Percentiles rank a stretch among this genome's conserved stretches.
Conservation (phyloP, 225 moss, liverwort and hornwort species). For the Sphagnum tenellum region DNA sequence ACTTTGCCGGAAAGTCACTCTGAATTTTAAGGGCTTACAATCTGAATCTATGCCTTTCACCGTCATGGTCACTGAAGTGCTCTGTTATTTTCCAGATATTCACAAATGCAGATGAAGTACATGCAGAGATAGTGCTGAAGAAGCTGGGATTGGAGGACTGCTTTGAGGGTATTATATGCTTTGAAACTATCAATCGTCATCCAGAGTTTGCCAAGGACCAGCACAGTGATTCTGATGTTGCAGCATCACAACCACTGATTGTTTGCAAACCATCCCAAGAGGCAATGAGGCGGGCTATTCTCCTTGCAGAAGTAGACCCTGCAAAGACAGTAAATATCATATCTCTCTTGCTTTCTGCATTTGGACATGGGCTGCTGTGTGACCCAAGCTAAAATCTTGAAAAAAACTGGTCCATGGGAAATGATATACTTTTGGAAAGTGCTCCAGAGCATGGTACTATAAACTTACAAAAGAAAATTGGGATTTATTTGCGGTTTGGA, state of each 20-base stretch:
- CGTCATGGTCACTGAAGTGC: no score
- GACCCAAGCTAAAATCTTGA: no score
- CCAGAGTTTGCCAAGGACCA: slow-evolving; percentile 23
- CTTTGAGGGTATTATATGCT: slow-evolving; percentile 40
- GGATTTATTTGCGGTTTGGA: no score
- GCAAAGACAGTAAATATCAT: slow-evolving; percentile 8
- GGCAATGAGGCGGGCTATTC: slow-evolving; percentile 40
- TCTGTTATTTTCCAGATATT: slow-evolving; percentile 12
- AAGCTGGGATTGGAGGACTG: slow-evolving; percentile 45
- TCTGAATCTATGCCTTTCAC: no score
- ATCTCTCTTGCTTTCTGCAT: no score
- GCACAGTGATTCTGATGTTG: slow-evolving; percentile 7
- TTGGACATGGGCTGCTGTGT: no score
- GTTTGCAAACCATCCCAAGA: slow-evolving; percentile 37
- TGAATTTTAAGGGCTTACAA: no score
- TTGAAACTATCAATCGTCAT: slow-evolving; percentile 37
- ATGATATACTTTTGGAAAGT: no score
- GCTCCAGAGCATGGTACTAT: no score
- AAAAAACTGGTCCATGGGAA: no score
- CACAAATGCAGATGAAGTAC: slow-evolving; percentile 51
- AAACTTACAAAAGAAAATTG: no score
- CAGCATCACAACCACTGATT: slow-evolving; percentile 9
- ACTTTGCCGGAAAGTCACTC: no score
- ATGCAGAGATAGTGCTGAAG: slow-evolving; percentile 29
- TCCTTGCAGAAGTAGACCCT: slow-evolving; percentile 32